Conservation (phyloP, 2,329 filamentous ascomycete genomes). For the Rhinocladiella similis region DNA sequence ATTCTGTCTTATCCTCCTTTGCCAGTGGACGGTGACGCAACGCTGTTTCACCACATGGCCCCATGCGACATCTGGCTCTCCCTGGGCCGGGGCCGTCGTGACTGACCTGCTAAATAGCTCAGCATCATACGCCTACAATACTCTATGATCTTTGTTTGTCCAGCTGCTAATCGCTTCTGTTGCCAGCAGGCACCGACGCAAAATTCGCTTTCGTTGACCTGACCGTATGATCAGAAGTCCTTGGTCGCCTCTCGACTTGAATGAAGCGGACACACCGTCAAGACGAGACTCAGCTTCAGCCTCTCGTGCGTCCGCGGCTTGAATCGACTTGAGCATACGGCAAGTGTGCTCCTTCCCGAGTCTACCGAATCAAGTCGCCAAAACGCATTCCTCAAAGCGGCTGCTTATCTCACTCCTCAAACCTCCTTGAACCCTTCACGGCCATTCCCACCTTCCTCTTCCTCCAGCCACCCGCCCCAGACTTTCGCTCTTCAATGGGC, state of each 20-base stretch:
- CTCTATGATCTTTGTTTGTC: background rate
- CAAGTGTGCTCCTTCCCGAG: conserved; percentile 22
- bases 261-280: conserved; percentile 1
- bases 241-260: conserved; percentile 3
- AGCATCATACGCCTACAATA: conserved; percentile 1
- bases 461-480: conserved; percentile 1
- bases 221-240: background rate
- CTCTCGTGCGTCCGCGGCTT: background rate
- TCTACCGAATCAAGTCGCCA: conserved; percentile 26
- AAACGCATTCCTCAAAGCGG: conserved; percentile 35
- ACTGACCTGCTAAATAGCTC: background rate
- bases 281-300: conserved; percentile 4
- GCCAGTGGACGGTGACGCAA: conserved; percentile 20
- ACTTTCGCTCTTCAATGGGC: conserved; percentile 43
- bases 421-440: conserved; percentile 33
- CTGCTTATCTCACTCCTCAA: conserved; percentile 37
- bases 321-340: conserved; percentile 23
- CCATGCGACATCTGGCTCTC: conserved; percentile 19
- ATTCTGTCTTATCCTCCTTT: conserved; percentile 10
- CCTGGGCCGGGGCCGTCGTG: background rate
- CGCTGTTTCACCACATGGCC: conserved; percentile 20
- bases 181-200: conserved; percentile 8
- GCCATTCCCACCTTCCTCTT: conserved; percentile 8
- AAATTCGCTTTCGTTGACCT: no score
- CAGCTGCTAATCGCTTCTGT: conserved; percentile 13